phyloP scores from a whole-genome alignment of 1,284 basidiomycete genomes.

The Moesziomyces parantarcticus region DNA sequence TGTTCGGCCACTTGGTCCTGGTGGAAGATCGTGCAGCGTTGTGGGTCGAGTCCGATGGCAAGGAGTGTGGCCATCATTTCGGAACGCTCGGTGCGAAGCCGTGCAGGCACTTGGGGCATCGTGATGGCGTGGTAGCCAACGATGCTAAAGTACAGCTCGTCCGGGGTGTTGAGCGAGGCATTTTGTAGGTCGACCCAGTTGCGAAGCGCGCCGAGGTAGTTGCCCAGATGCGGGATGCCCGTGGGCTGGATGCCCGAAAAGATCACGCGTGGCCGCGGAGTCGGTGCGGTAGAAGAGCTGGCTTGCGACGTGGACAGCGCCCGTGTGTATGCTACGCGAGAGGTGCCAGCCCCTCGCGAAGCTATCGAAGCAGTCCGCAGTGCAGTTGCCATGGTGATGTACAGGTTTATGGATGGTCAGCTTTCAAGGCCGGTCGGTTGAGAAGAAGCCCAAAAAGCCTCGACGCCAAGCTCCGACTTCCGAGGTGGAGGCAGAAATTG shows the following conservation, averaged over 20 bases:
- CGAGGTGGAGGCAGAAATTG: not conserved
- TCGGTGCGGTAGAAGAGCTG: not conserved
- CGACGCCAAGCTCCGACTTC: not conserved
- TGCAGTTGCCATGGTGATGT: no score
- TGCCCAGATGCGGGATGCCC: slow-evolving; percentile 89
- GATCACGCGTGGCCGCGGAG: slow-evolving; percentile 69
- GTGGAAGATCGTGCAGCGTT: slow-evolving; percentile 81
- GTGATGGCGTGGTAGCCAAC: slow-evolving; percentile 75
- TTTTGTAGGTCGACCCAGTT: slow-evolving; percentile 88
- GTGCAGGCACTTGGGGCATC: slow-evolving; percentile 58
- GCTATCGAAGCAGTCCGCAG: no score
- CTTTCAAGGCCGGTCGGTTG: no score
- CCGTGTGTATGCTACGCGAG: no score
- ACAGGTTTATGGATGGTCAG: no score
- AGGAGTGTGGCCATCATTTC: slow-evolving; percentile 86
- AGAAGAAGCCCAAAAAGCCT: not conserved
- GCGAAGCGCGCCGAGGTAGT: slow-evolving; percentile 87
- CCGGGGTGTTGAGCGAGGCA: slow-evolving; percentile 72
- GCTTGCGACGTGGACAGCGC: not conserved
- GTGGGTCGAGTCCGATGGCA: slow-evolving; percentile 84
- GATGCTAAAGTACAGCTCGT: slow-evolving; percentile 77
- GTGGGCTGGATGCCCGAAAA: slow-evolving; percentile 87
- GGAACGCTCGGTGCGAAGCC: slow-evolving; percentile 68
- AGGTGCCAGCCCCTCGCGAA: no score
- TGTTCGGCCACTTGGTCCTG: slow-evolving; percentile 91